Percentiles rank a stretch among this genome's conserved stretches.
phyloP scores from a whole-genome alignment of 768 basidiomycete genomes.

The Leccinum truebloodii region DNA sequence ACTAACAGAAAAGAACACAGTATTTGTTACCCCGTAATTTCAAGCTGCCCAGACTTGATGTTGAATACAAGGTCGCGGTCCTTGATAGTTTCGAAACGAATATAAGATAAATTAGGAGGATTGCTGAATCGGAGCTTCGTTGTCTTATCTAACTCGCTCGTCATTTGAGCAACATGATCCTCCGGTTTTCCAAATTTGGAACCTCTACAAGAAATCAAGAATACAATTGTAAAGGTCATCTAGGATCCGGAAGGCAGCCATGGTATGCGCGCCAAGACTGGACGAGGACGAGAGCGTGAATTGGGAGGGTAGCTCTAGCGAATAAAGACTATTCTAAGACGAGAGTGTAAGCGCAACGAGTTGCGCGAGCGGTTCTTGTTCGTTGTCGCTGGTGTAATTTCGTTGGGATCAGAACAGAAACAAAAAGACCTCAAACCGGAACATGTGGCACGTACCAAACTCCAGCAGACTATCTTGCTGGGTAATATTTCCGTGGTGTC shows the following conservation, averaged over 20 bases:
- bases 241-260: not conserved
- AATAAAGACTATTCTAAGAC: slow-evolving; percentile 29
- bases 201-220: too few species aligned
- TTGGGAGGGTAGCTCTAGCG: slow-evolving; percentile 40
- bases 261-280: not conserved
- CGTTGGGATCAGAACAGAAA: slow-evolving; percentile 1
- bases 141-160: too few species aligned
- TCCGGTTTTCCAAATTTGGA: too few species aligned
- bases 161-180: too few species aligned
- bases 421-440: not conserved
- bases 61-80: slow-evolving; percentile 42
- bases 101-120: slow-evolving; percentile 40
- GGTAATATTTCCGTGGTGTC: slow-evolving; percentile 51
- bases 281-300: slow-evolving; percentile 18
- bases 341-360: slow-evolving; percentile 38
- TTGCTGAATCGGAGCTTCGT: slow-evolving; percentile 37
- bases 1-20: too few species aligned
- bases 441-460: slow-evolving; percentile 58
- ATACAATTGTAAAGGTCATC: too few species aligned
- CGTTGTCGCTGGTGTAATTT: not conserved
- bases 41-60: slow-evolving; percentile 50
- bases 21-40: slow-evolving; percentile 35
- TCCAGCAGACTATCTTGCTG: slow-evolving; percentile 55
- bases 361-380: too few species aligned
- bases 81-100: slow-evolving; percentile 46